These are phyloP conservation scores for Corymbia maculata DNA, from an alignment of 345 rosid species.

Conservation along the genomic window DNA sequence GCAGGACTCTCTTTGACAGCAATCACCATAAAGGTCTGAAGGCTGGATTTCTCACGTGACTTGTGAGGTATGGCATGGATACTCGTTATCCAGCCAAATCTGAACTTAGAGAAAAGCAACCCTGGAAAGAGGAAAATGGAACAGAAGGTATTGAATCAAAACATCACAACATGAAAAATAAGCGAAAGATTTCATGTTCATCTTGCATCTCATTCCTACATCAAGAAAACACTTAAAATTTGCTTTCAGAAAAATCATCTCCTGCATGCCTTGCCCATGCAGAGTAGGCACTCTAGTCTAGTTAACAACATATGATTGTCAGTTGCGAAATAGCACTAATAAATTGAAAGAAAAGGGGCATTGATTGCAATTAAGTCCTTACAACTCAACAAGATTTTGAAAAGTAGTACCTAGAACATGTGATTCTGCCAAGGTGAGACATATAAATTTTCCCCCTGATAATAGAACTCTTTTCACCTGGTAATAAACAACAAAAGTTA, in stretches of 20 bases:
- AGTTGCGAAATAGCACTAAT: background rate
- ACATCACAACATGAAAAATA: background rate
- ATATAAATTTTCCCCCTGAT: slow-evolving; percentile 68
- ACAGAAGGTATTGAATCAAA: background rate
- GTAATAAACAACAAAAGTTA: background rate
- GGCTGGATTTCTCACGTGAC: slow-evolving; percentile 31
- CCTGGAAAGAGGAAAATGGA: slow-evolving; percentile 26
- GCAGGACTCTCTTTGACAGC: slow-evolving; percentile 51
- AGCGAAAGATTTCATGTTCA: background rate
- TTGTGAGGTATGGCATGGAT: slow-evolving; percentile 53
- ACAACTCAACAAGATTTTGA: background rate
- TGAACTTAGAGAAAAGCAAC: slow-evolving; percentile 70
- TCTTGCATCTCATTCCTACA: background rate
- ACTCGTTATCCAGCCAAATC: slow-evolving; percentile 77
- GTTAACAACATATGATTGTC: background rate
- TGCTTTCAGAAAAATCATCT: background rate
- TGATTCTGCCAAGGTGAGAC: slow-evolving; percentile 83
- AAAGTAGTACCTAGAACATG: slow-evolving; percentile 69
- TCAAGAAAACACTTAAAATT: background rate
- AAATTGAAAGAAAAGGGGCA: background rate
- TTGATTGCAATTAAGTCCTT: background rate
- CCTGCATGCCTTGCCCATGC: background rate
- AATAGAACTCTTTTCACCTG: slow-evolving; percentile 79
- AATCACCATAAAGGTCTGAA: slow-evolving; percentile 70
- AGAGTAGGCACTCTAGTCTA: background rate